Evolutionary conservation across 1,284 basidiomycete genomes (phyloP), one percentile per base, ranked within the genome.

Genomic region (Cutaneotrichosporon curvatum): DNA sequence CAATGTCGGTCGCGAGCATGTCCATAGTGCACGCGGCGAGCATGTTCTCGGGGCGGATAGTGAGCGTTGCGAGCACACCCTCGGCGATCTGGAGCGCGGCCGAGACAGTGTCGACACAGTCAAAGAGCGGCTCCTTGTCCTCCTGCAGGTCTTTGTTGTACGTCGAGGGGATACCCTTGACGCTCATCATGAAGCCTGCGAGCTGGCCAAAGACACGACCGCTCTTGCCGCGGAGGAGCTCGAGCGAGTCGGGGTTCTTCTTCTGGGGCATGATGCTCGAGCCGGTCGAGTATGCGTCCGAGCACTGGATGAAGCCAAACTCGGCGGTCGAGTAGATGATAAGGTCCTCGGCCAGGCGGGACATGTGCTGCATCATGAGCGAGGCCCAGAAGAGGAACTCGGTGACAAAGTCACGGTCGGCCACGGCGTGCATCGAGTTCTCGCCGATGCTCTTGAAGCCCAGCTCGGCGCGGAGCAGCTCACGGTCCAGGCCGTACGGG

Each of bases 211-310:
- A 95, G 32, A 95, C 79, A 32, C 94, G 84, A 8, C 95, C 94
- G 21, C 85, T 82, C 74, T 98, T 98, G 57, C 94, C 94, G 51
- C 94, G 83, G 47, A 98, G 78, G 21, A 98, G 77, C 70, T 98
- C 95, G 39, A 95, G 75, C 23, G 90, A 95, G 71, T 97, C 94
- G 16, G 95, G 90, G 71, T 98, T 98, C 76, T 98, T 95, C 77
- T 98, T 97, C 69, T 98, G 94, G 2, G 94, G 94, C 94, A 98
- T 98, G 68, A 98, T 97, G 56, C 91, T 96, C 34, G 92, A 96
- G 11, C 94, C 94, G 30, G 94, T 98, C 87, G 85, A 89, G 73
- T 97, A 98, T 3, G 94, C 94, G 73, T 98, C 94, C 65, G 87
- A 92, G 59, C 97, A 74, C 32, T 84, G 83, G 52, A 97, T 78